A percentile compares a stretch with the other conserved stretches of the same genome.
These are phyloP conservation scores for Hypoxylon sp. DNA, from an alignment of 2,329 filamentous ascomycete species.

Conservation along the genomic window DNA sequence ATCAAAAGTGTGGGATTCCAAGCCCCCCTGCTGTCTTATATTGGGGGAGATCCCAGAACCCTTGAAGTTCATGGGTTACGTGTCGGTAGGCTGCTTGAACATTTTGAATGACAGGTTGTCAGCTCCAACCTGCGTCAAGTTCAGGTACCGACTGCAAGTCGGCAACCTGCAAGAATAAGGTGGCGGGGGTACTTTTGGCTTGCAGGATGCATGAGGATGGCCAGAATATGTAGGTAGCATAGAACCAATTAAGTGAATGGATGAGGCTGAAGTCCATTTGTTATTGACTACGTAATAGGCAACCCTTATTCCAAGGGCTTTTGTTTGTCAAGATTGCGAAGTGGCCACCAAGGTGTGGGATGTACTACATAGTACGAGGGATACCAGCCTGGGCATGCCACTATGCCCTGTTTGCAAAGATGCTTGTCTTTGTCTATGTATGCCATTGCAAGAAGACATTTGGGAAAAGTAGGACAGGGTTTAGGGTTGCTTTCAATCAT, in stretches of 20 bases:
- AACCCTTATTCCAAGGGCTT: too few relatives aligned
- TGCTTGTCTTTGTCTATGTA: neutral
- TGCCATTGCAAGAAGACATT: neutral
- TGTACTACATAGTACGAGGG: neutral
- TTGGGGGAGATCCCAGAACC: conserved; percentile 6
- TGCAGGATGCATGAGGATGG: conserved; percentile 11
- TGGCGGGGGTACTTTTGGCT: conserved; percentile 25
- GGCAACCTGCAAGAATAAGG: conserved; percentile 20
- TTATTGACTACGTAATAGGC: neutral
- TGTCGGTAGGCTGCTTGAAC: conserved; percentile 18
- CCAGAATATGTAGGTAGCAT: neutral
- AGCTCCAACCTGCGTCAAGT: conserved; percentile 1
- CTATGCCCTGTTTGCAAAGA: neutral
- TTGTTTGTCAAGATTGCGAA: conserved; percentile 5
- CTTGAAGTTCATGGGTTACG: conserved; percentile 16
- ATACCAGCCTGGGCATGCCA: neutral
- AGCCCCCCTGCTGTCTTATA: neutral
- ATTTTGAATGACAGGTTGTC: conserved; percentile 4
- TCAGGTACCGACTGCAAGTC: conserved; percentile 16
- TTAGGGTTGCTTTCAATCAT: conserved; percentile 3
- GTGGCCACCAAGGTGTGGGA: neutral
- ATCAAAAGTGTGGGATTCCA: neutral
- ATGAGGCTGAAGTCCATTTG: conserved; percentile 34
- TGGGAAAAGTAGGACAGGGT: neutral
- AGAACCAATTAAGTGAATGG: conserved; percentile 17